Evolutionary conservation across 257 asterid genomes (phyloP).

Genomic region (Solanum gracilifrons): DNA sequence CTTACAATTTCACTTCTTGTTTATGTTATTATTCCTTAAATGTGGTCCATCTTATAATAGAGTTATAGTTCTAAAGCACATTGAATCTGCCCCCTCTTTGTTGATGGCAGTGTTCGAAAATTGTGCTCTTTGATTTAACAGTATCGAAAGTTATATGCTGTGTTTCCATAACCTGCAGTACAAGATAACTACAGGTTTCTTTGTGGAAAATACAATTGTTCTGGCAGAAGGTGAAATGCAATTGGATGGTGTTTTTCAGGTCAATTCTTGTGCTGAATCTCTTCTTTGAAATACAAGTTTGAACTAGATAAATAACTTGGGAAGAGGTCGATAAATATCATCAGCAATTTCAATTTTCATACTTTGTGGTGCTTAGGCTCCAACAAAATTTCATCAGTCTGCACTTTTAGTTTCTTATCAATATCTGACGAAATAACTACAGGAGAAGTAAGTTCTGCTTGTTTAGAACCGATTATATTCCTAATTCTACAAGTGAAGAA

Average conservation of each 20-base stretch:
- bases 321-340: not conserved
- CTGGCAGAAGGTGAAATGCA: constrained; percentile 98
- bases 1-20: not conserved
- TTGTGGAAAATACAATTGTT: constrained; percentile 80
- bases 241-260: constrained; percentile 70
- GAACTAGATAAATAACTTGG: not conserved
- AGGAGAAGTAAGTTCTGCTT: not conserved
- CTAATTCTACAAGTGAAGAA: not conserved
- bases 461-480: not conserved
- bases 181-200: constrained; percentile 89
- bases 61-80: not conserved
- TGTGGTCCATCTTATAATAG: not conserved
- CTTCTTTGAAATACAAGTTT: not conserved
- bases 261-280: constrained; percentile 8
- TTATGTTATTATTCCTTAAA: not conserved
- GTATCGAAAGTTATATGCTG: not conserved
- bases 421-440: not conserved
- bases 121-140: not conserved
- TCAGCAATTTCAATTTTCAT: not conserved
- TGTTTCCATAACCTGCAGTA: constrained; percentile 51
- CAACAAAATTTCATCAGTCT: not conserved
- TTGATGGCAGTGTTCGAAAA: not conserved
- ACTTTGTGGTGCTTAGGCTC: not conserved
- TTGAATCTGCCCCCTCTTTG: not conserved
- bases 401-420: not conserved